phyloP scores from a whole-genome alignment of 148 eudicot genomes.

The Cornus controversa region DNA sequence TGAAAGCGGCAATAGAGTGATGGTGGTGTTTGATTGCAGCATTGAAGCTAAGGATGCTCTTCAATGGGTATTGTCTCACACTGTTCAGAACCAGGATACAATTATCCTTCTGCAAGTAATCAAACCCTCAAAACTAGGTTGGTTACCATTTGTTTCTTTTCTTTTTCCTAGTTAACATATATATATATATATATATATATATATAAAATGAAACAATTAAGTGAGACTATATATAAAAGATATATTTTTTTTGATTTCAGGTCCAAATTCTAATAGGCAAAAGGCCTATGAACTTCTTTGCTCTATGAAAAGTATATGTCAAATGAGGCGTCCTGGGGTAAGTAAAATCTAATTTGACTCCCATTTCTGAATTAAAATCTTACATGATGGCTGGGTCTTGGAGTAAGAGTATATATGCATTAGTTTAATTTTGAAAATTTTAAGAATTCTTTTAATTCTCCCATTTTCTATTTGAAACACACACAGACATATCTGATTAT shows the following conservation, averaged over 20 bases:
- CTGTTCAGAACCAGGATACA: constrained; percentile 61
- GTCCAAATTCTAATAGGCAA: constrained; percentile 25
- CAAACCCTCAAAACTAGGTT: constrained; percentile 45
- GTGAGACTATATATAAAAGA: no score
- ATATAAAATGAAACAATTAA: not conserved
- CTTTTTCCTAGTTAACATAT: not conserved
- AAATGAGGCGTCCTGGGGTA: constrained; percentile 70
- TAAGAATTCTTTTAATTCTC: no score
- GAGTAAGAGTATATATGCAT: no score
- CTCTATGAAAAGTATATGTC: constrained; percentile 60
- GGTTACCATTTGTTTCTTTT: not conserved
- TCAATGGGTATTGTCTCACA: constrained; percentile 72
- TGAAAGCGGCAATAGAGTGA: constrained; percentile 52
- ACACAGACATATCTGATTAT: no score
- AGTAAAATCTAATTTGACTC: constrained; percentile 11
- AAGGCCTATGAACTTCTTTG: constrained; percentile 57
- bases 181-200: not conserved
- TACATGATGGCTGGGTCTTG: no score
- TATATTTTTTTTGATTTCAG: constrained; percentile 25
- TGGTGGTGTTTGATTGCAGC: constrained; percentile 67
- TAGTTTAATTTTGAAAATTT: not conserved
- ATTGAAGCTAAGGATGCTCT: constrained; percentile 60
- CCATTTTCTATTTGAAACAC: not conserved
- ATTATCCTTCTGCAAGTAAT: constrained; percentile 53
- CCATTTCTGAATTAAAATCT: not conserved